Base-by-base conservation (phyloP, 2,329 filamentous ascomycete genomes). In the Basipetospora chlamydospora region DNA sequence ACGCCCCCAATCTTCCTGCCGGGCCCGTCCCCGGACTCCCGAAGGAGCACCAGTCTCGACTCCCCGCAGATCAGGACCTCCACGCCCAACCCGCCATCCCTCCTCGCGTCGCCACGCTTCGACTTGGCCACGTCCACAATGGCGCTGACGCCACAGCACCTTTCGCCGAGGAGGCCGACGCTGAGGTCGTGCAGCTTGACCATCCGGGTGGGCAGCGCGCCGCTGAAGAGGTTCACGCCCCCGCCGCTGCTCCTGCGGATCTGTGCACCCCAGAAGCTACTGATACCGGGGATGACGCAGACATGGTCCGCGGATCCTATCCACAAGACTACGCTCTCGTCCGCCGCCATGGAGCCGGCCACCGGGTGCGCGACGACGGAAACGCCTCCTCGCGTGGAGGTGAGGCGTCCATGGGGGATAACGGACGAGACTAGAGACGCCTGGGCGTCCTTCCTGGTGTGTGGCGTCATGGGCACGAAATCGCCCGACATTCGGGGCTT, bases 401-500 rank as follows among this genome's bases (percentile, higher is more conserved):
- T 59, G 2, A 75, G 56, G 3, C 66, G 65, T 42, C 73, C 70
- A 5, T 64, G 56, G 0, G 64, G 63, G 6, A 58, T 51, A 0
- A 52, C 53, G 12, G 63, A 54, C 21, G 59, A 57, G 23, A 25
- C 31, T 28, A 63, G 50, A 2, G 61, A 60, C 9, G 60, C 57
- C 4, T 68, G 56, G 4, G 63, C 67, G 41, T 72, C 67, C 26
- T 65, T 64, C 26, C 73, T 60, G 8, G 70, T 72, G 42, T 74
- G 70, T 1, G 73, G 73, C 2, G 73, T 77, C 71, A 77, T 73
- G 8, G 73, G 73, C 8, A 70, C 69, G 43, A 77, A 76, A 25
- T 72, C 72, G 12, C 60, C 59, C 1, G 47, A 52, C 7, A 59
- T 59, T 30, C 50, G 47, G 22, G 57, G 55, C 39, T 56, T 59